Base-by-base conservation (phyloP, 1,139 yeast species). In the Yamadazyma songkhlaensis region DNA sequence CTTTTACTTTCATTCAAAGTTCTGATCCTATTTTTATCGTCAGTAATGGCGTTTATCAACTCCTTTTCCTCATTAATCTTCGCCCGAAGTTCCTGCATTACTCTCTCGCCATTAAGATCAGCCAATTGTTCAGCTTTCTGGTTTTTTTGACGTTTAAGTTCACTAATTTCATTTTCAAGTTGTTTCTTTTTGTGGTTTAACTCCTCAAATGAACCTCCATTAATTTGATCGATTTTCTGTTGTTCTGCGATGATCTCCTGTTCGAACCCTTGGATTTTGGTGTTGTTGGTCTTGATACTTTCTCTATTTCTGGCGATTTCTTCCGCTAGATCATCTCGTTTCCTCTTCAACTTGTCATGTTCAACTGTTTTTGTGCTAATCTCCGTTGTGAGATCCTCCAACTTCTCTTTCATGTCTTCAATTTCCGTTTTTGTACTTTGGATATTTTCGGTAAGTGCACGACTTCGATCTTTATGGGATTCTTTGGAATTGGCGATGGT, bases 131-230 rank as follows among this genome's bases (percentile, higher is more conserved):
- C 9, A 14, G 10, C 9, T 25, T 32, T 25, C 9, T n/a, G 6
- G 3, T 21, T 2, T 20, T 27, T 30, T 26, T 17, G 3, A 4
- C 17, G 13, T 26, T 38, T 38, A 17, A 34, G 21, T 3, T 26
- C 8, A 6, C 28, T 34, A 2, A 34, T 3, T 20, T 25, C 26
- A 1, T 3, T 3, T 8, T 32, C 25, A 43, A 47, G 21, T n/a
- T 27, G 13, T 6, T 23, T n/a, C 9, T 35, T 13, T 17, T 22
- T n/a, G 46, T 43, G 27, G 25, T 20, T 32, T 8, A 58, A 43
- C 3, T 45, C 46, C 31, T 62, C 66, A 36, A 60, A 62, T 4
- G 76, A 60, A 10, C 73, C 72, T 14, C 77, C 73, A 41, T 63
- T 62, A 17, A 60, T 54, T 12, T 56, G 61, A 32, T 64, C 65